phyloP scores from a whole-genome alignment of 495 filamentous ascomycete species.

The Penicillium egyptiacum region DNA sequence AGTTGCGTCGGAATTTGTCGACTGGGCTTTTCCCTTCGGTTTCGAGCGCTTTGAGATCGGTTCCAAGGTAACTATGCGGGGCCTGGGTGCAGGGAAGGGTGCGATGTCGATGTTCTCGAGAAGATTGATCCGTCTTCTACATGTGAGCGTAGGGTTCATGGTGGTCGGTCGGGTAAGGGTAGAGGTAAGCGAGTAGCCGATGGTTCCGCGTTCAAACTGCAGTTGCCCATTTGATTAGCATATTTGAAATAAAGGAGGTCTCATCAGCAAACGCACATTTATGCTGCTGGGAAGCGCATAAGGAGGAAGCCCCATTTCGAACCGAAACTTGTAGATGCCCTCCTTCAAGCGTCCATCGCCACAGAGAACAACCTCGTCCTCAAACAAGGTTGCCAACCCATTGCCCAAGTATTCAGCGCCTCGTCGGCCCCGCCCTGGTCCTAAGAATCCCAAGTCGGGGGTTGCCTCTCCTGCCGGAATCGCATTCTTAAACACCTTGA shows the following conservation, averaged over 20 bases:
- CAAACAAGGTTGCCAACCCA: constrained; percentile 82
- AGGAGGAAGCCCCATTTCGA: constrained; percentile 78
- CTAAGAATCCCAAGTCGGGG: constrained; percentile 49
- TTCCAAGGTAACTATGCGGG: constrained; percentile 79
- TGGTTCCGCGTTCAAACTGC: constrained; percentile 92
- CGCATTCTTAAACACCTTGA: constrained; percentile 81
- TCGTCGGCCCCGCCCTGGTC: constrained; percentile 54
- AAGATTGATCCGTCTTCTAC: constrained; percentile 76
- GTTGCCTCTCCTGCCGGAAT: constrained; percentile 60
- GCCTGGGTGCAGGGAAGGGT: constrained; percentile 55
- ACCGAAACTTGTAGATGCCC: constrained; percentile 88
- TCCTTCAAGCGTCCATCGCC: constrained; percentile 85
- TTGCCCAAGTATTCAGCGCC: constrained; percentile 72
- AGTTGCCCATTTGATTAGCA: constrained; percentile 20
- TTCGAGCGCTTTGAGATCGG: constrained; percentile 61
- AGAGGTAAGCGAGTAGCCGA: constrained; percentile 85
- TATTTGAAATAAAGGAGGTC: constrained; percentile 1
- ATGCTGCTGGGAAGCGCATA: constrained; percentile 87
- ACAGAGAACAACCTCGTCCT: constrained; percentile 86
- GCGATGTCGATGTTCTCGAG: constrained; percentile 70
- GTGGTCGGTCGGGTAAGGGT: constrained; percentile 88
- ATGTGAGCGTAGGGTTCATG: constrained; percentile 74
- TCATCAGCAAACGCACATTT: constrained; percentile 61
- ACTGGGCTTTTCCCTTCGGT: constrained; percentile 41
- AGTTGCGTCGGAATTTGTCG: constrained; percentile 34